Conservation (phyloP, 176 grass and related monocot species). For the Zoysia japonica region DNA sequence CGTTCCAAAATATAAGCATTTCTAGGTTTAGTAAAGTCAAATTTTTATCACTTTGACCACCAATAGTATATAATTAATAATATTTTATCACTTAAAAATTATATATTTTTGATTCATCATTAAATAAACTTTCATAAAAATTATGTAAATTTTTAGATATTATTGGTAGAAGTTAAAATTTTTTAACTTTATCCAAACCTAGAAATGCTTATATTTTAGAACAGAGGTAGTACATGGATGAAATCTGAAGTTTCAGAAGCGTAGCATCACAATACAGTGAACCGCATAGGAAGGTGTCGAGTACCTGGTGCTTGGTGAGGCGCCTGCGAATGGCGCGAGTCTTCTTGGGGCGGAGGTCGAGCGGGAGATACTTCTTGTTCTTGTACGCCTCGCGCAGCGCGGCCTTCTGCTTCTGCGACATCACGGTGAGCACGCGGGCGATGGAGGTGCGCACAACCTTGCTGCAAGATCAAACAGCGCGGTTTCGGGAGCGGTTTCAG, state of each 20-base stretch:
- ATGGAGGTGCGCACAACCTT: constrained; percentile 82
- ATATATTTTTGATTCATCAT: too few relatives aligned
- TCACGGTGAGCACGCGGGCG: constrained; percentile 71
- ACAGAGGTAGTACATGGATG: neutral
- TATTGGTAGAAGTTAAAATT: too few relatives aligned
- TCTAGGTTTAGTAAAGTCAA: too few relatives aligned
- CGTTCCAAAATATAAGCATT: too few relatives aligned
- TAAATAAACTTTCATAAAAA: too few relatives aligned
- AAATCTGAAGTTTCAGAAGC: neutral
- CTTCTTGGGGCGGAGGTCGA: constrained; percentile 88
- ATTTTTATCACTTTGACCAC: too few relatives aligned
- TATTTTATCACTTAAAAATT: too few relatives aligned
- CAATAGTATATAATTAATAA: too few relatives aligned
- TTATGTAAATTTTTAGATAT: too few relatives aligned
- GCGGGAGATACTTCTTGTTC: constrained; percentile 67
- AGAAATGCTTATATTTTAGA: too few relatives aligned
- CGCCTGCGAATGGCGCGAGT: constrained; percentile 82
- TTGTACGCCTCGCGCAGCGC: constrained; percentile 79
- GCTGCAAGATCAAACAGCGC: constrained; percentile 31
- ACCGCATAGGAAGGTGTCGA: neutral
- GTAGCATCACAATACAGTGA: too few relatives aligned
- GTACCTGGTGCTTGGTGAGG: constrained; percentile 83
- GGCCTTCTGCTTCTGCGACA: constrained; percentile 84
- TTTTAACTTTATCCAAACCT: too few relatives aligned
- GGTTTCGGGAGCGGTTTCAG: neutral